Evolutionary conservation across 805 yeast species (phyloP).

Genomic region (Candida loeiensis): DNA sequence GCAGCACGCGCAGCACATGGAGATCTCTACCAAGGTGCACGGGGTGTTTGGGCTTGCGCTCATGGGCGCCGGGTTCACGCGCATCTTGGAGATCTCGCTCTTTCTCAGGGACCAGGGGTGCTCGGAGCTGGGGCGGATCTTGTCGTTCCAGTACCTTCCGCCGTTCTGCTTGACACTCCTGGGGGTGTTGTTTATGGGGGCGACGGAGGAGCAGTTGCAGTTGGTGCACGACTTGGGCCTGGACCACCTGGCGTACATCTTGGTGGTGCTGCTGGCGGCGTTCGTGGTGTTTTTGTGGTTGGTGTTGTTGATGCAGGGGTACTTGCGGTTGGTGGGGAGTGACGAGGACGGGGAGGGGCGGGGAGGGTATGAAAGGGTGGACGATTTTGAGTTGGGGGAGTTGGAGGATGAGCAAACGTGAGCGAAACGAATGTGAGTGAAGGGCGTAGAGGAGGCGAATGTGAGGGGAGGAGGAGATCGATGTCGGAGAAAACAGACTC

Average conservation of each 20-base stretch:
- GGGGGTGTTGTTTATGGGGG: conserved; percentile 86
- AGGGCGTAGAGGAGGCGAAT: neutral
- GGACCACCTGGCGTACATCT: conserved; percentile 79
- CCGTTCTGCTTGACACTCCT: conserved; percentile 74
- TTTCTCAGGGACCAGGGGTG: conserved; percentile 60
- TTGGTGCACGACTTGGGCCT: conserved; percentile 72
- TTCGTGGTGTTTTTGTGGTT: conserved; percentile 69
- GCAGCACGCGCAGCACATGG: conserved; percentile 74
- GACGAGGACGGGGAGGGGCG: conserved; percentile 37
- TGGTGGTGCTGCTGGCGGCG: conserved; percentile 69
- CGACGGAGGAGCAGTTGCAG: conserved; percentile 81
- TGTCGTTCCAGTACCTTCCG: conserved; percentile 81
- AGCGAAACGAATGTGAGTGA: neutral
- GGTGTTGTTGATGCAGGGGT: conserved; percentile 54
- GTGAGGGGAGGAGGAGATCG: neutral
- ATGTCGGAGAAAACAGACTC: too few species aligned
- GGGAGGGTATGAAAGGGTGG: conserved; percentile 14
- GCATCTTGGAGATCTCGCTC: conserved; percentile 79
- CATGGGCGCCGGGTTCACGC: conserved; percentile 70
- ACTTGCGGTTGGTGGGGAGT: conserved; percentile 44
- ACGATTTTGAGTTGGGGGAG: conserved; percentile 37
- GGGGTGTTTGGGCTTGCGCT: conserved; percentile 78
- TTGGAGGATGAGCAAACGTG: conserved; percentile 9
- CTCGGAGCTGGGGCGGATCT: conserved; percentile 40
- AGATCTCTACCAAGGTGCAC: conserved; percentile 83